Conservation (phyloP, 2,329 filamentous ascomycete genomes). For the Cladorrhinum sp. region DNA sequence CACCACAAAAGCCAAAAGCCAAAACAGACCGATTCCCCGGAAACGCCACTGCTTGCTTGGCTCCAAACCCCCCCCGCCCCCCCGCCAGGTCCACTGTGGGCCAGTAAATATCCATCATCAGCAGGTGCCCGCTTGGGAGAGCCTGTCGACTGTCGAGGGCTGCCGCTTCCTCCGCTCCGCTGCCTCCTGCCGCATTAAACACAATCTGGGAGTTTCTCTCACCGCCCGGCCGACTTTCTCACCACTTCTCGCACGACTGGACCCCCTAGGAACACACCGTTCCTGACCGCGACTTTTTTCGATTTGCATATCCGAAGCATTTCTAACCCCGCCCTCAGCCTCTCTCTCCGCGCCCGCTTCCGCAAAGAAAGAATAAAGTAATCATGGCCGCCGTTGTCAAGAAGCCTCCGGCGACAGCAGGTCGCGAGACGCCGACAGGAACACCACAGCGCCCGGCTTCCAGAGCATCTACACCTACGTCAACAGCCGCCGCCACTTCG, state of each 20-base stretch:
- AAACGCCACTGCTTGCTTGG: constrained; percentile 16
- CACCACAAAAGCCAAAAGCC: constrained; percentile 6
- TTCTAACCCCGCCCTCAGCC: constrained; percentile 1
- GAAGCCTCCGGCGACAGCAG: constrained; percentile 51
- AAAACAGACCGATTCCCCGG: neutral
- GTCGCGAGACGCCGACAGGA: constrained; percentile 44
- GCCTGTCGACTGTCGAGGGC: neutral
- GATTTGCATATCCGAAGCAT: neutral
- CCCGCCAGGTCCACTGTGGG: constrained; percentile 7
- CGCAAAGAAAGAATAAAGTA: constrained; percentile 14
- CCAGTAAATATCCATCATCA: constrained; percentile 12
- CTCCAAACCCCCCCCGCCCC: constrained; percentile 15
- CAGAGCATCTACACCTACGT: constrained; percentile 48
- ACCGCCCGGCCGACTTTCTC: constrained; percentile 2
- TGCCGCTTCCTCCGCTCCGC: neutral
- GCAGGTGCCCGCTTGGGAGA: neutral
- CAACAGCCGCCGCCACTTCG: constrained; percentile 42
- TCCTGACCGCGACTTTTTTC: neutral
- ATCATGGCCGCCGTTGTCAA: constrained; percentile 48
- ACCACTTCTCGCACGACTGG: neutral
- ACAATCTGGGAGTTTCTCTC: constrained; percentile 1
- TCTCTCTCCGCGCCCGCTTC: neutral
- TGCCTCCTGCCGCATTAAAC: neutral
- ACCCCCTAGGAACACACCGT: neutral
- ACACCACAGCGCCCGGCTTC: constrained; percentile 36